Evolutionary conservation across 108 stramenopile species (phyloP), one percentile per base, ranked within the genome.

Genomic region (Conticribra guillardii): DNA sequence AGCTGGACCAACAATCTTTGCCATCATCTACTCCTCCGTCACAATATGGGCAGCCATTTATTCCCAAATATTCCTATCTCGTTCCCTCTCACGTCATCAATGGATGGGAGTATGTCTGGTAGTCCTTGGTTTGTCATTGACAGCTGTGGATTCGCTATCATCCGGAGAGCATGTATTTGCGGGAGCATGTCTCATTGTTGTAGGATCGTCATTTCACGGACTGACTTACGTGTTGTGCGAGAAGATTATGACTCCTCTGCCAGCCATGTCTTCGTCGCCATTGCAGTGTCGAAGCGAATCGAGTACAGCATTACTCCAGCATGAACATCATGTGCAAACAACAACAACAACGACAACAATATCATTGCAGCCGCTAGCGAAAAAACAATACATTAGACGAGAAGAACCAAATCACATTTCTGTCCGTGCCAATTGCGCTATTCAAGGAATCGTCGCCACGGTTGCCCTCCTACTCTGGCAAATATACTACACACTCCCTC

Each of bases 1-100:
- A 21, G 86, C 91, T 3, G 91, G 91, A 17, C 87, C 91, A 27
- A 88, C 88, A 29, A 78, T 92, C 14, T 92, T 92, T 71, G 72
- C 88, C 22, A 85, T 92, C 32, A 81, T 92, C 17, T 92, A 92
- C 56, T 81, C 79, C 5, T 75, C 72, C 18, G 91, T 92, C n/a
- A 92, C 88, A 2, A 73, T 89, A 19, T 92, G 91, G 91, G 76
- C 88, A 11, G 91, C 91, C 5, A 23, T 92, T 9, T 92, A 79
- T 58, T 83, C 84, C 24, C 64, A 71, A 50, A 18, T 87, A 28
- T 17, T 89, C 17, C 73, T 92, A 24, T 62, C 68, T 0, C 83
- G 91, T 7, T 56, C 37, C 18, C 49, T 92, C 48, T 69, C 46
- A 2, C 33, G 17, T 23, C 21, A 58, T 27, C 91, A 92, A 63